These are phyloP conservation scores for Solanum sejunctum DNA, from an alignment of 257 asterid species.

Conservation along the genomic window DNA sequence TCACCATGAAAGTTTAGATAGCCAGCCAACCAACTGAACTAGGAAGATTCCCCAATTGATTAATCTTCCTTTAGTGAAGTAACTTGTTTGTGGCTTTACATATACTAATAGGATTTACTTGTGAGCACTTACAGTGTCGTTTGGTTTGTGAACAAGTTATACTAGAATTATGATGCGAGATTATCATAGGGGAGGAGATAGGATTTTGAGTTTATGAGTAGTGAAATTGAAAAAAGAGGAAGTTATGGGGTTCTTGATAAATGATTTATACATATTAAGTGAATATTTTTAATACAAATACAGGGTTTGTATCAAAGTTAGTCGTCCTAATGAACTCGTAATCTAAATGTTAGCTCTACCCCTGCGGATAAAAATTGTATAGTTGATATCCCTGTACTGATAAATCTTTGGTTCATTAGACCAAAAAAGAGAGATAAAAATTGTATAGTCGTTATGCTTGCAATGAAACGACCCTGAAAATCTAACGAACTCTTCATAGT, in stretches of 20 bases:
- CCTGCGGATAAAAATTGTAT: neutral
- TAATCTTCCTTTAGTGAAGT: neutral
- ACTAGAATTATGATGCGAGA: neutral
- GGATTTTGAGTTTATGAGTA: neutral
- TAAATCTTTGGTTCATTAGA: neutral
- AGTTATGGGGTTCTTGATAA: neutral
- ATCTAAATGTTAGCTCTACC: neutral
- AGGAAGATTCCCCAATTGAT: neutral
- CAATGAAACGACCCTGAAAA: neutral
- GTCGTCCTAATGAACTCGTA: neutral
- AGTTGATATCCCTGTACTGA: neutral
- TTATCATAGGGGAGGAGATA: neutral
- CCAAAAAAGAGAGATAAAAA: neutral
- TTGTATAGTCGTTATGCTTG: too few relatives aligned
- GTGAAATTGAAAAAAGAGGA: neutral
- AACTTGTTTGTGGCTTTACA: neutral
- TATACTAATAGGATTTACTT: neutral
- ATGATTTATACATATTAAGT: neutral
- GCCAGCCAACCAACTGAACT: neutral
- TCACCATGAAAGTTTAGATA: fast-evolving
- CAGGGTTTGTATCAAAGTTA: neutral
- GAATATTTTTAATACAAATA: neutral
- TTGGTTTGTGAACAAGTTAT: neutral
- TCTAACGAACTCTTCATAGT: neutral
- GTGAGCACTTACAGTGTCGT: neutral